These are phyloP conservation scores for Neocucurbitaria cava DNA, from an alignment of 2,329 filamentous ascomycete species.

Conservation along the genomic window DNA sequence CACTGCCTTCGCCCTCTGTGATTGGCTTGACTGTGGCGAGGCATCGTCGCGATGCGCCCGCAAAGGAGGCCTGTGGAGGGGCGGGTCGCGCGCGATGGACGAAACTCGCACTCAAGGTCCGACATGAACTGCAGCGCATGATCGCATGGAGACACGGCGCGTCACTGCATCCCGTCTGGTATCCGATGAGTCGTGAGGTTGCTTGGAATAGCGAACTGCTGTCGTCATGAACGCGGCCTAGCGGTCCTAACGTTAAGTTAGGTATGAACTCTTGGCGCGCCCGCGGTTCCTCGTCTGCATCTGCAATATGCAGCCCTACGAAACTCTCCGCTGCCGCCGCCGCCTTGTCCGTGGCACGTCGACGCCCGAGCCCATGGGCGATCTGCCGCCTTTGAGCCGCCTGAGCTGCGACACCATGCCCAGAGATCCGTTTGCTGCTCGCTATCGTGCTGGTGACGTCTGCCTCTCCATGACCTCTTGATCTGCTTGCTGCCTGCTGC, in stretches of 20 bases:
- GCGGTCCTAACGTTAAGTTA: too few relatives aligned
- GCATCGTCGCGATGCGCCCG: slow-evolving; percentile 29
- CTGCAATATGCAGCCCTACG: slow-evolving; percentile 10
- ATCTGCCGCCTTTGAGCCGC: slow-evolving; percentile 2
- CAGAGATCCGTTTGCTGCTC: neutral
- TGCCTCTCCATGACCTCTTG: neutral
- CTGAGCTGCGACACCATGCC: neutral
- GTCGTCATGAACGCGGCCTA: slow-evolving; percentile 8
- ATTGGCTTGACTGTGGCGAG: slow-evolving; percentile 30
- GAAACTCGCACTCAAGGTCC: slow-evolving; percentile 25
- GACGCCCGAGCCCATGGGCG: slow-evolving; percentile 11
- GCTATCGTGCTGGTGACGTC: slow-evolving; percentile 1
- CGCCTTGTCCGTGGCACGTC: slow-evolving; percentile 1
- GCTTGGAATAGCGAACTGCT: neutral
- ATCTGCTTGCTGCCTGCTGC: slow-evolving; percentile 3
- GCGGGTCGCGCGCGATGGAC: slow-evolving; percentile 25
- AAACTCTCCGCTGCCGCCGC: slow-evolving; percentile 1
- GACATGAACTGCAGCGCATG: slow-evolving; percentile 42
- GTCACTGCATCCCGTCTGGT: slow-evolving; percentile 37
- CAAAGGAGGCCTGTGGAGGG: slow-evolving; percentile 16
- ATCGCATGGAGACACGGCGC: slow-evolving; percentile 17
- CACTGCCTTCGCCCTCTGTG: slow-evolving; percentile 8
- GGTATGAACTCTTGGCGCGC: slow-evolving; percentile 6
- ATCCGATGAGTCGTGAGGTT: neutral
- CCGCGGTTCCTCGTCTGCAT: neutral